Percentiles rank a stretch among this genome's conserved stretches.
Conservation (phyloP, 352 stramenopile genomes). For the Aphanomyces stellatus region DNA sequence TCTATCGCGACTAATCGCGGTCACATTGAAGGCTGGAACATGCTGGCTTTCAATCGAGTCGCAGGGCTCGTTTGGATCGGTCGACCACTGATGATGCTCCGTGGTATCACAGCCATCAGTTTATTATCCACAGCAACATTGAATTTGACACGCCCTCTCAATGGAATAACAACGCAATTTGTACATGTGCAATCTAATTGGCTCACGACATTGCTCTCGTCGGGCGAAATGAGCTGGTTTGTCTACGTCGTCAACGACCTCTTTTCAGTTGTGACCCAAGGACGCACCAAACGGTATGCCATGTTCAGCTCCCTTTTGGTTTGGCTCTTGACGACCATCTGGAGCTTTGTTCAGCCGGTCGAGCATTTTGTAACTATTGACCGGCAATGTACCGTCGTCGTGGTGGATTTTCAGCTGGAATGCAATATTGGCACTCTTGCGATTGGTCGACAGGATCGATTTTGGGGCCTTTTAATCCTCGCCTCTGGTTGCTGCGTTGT, state of each 20-base stretch:
- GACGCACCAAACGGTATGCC: neutral
- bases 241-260: constrained; percentile 16
- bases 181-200: neutral
- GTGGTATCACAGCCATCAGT: neutral
- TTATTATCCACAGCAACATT: neutral
- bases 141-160: neutral
- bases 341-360: neutral
- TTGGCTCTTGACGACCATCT: neutral
- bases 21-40: neutral
- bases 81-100: constrained; percentile 3
- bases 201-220: neutral
- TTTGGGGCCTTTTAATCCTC: neutral
- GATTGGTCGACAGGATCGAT: neutral
- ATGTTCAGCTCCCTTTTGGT: neutral
- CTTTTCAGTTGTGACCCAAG: neutral
- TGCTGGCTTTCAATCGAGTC: constrained; percentile 10
- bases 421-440: neutral
- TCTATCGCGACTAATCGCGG: neutral
- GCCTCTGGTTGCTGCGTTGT: neutral
- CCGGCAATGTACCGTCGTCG: neutral
- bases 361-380: neutral
- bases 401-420: neutral
- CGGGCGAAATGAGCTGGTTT: constrained; percentile 1
- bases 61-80: constrained; percentile 9
- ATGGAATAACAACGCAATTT: neutral